These are phyloP conservation scores for Colletotrichum sp. DNA, from an alignment of 2,329 filamentous ascomycete species.

Conservation along the genomic window DNA sequence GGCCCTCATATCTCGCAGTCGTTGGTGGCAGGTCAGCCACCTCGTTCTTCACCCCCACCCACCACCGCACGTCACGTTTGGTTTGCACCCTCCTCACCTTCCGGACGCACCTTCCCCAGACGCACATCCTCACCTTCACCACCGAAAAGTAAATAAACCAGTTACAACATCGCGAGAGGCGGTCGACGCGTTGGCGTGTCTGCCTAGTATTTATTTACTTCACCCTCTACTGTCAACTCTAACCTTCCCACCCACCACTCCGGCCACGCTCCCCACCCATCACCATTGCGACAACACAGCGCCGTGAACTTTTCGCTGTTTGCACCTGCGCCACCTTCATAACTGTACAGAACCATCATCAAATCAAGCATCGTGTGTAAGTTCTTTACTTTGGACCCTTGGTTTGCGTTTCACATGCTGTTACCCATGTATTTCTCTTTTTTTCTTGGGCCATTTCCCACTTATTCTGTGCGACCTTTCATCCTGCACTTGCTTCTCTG, in stretches of 20 bases:
- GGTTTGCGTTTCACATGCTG: neutral
- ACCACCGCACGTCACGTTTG: neutral
- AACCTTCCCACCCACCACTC: neutral
- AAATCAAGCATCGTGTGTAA: neutral
- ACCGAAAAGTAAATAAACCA: neutral
- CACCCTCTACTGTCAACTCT: neutral
- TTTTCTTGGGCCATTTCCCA: neutral
- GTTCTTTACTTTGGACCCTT: neutral
- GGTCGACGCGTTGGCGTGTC: neutral
- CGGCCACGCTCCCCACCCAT: neutral
- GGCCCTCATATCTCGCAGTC: neutral
- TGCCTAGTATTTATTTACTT: neutral
- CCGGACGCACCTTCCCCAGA: neutral
- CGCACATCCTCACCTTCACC: neutral
- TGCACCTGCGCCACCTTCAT: neutral
- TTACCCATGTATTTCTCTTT: neutral
- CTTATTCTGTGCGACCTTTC: neutral
- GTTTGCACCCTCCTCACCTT: neutral
- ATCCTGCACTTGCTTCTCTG: neutral
- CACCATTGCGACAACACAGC: neutral
- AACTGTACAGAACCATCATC: neutral
- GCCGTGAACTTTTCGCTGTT: neutral
- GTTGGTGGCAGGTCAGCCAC: neutral
- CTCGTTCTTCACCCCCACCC: neutral
- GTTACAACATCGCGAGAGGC: neutral